These are phyloP conservation scores for Cutaneotrichosporon sp. DNA, from an alignment of 1,284 basidiomycete species.

Conservation along the genomic window DNA sequence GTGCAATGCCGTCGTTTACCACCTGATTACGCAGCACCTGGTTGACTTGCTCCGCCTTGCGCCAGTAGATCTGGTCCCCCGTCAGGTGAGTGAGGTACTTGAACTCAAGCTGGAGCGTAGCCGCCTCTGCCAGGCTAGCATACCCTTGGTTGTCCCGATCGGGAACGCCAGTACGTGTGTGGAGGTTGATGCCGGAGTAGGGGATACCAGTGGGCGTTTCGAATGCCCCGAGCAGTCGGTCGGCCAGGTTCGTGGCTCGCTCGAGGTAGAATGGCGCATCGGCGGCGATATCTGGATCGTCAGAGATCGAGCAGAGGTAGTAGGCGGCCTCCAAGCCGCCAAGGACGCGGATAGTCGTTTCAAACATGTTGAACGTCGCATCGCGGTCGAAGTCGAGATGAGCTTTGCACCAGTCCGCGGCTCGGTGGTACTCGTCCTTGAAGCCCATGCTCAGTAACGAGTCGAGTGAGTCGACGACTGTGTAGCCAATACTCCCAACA, in stretches of 20 bases:
- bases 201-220: slow-evolving; percentile 77
- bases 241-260: slow-evolving; percentile 72
- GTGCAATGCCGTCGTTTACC: slow-evolving; percentile 66
- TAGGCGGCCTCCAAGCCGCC: slow-evolving; percentile 80
- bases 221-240: slow-evolving; percentile 80
- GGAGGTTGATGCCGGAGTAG: slow-evolving; percentile 71
- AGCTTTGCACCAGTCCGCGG: slow-evolving; percentile 69
- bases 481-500: slow-evolving; percentile 78
- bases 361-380: slow-evolving; percentile 82
- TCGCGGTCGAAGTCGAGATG: slow-evolving; percentile 72
- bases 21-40: slow-evolving; percentile 52
- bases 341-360: slow-evolving; percentile 77
- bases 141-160: slow-evolving; percentile 63
- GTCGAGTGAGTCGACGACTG: slow-evolving; percentile 76
- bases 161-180: slow-evolving; percentile 59
- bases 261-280: slow-evolving; percentile 66
- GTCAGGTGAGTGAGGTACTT: slow-evolving; percentile 80
- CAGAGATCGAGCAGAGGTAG: slow-evolving; percentile 54
- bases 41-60: slow-evolving; percentile 67
- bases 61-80: slow-evolving; percentile 73
- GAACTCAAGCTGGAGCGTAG: slow-evolving; percentile 82
- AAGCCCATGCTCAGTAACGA: slow-evolving; percentile 82
- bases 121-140: slow-evolving; percentile 76
- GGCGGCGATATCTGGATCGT: slow-evolving; percentile 48
- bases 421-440: slow-evolving; percentile 68